phyloP scores from a whole-genome alignment of 306 rosid species.

The Sesbania bispinosa region DNA sequence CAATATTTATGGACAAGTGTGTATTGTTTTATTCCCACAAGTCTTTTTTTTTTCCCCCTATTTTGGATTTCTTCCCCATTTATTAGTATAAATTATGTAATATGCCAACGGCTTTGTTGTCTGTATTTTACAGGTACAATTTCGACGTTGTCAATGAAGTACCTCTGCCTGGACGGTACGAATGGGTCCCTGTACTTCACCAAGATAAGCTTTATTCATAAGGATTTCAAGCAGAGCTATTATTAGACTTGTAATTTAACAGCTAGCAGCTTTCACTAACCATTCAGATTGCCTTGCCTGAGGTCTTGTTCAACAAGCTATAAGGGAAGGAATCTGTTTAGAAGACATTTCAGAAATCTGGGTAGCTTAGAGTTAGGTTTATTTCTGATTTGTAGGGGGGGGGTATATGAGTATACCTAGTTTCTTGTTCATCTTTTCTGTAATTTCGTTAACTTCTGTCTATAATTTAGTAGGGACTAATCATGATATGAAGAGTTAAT shows the following conservation, averaged over 20 bases:
- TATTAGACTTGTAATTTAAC: slow-evolving; percentile 33
- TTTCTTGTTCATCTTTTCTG: slow-evolving; percentile 21
- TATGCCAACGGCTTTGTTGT: neutral
- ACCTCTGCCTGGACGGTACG: slow-evolving; percentile 80
- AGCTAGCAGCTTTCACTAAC: slow-evolving; percentile 36
- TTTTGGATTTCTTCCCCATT: neutral
- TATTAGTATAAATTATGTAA: neutral
- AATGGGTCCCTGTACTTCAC: slow-evolving; percentile 75
- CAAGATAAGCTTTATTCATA: slow-evolving; percentile 22
- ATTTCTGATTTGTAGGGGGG: slow-evolving; percentile 32
- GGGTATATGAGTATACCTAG: slow-evolving; percentile 34
- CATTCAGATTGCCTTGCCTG: slow-evolving; percentile 23
- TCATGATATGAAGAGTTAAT: slow-evolving; percentile 31
- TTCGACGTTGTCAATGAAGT: slow-evolving; percentile 64
- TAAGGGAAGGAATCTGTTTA: slow-evolving; percentile 17
- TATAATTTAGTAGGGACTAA: slow-evolving; percentile 40
- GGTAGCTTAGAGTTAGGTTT: slow-evolving; percentile 12
- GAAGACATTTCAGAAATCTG: slow-evolving; percentile 15
- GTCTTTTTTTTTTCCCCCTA: neutral
- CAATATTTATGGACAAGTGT: slow-evolving; percentile 66
- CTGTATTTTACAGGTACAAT: slow-evolving; percentile 70
- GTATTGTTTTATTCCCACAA: neutral
- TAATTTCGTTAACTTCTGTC: slow-evolving; percentile 33
- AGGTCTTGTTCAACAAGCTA: slow-evolving; percentile 21
- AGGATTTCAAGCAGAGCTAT: slow-evolving; percentile 28